These are phyloP conservation scores for Saprolegnia parasitica DNA, from an alignment of 352 stramenopile genomes.

Conservation along the genomic window DNA sequence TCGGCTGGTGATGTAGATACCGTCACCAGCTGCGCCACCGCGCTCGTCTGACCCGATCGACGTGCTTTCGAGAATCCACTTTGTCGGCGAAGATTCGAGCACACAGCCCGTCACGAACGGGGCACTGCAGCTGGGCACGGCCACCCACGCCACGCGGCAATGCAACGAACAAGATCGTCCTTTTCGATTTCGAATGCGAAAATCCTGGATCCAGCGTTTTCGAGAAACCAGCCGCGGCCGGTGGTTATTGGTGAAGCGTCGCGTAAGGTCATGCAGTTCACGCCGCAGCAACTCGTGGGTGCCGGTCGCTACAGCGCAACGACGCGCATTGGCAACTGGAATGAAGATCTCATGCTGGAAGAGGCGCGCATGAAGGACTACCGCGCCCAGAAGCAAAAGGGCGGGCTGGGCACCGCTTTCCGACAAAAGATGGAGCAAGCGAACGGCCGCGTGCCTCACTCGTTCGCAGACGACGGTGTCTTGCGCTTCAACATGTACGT, in stretches of 20 bases:
- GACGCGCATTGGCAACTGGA: constrained; percentile 87
- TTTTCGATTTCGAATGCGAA: no score
- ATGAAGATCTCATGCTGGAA: constrained; percentile 86
- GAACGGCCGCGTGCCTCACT: constrained; percentile 56
- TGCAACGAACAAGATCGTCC: no score
- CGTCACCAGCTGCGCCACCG: neutral
- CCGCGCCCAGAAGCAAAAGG: constrained; percentile 69
- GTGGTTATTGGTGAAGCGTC: no score
- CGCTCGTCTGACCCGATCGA: neutral
- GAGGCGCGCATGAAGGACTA: constrained; percentile 84
- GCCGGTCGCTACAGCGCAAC: constrained; percentile 69
- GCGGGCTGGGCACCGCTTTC: constrained; percentile 70
- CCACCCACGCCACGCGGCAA: no score
- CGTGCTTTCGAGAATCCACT: neutral
- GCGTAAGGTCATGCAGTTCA: constrained; percentile 81
- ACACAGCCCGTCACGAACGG: no score
- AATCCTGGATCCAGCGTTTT: no score
- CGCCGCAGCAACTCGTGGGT: constrained; percentile 84
- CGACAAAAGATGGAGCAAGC: constrained; percentile 75
- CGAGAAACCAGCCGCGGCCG: no score
- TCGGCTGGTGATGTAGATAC: neutral
- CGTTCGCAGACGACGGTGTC: constrained; percentile 37
- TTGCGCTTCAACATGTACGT: constrained; percentile 60
- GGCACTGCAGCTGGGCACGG: no score
- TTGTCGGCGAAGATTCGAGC: no score